Evolutionary conservation across 208 protist species (phyloP), one percentile per base, ranked within the genome.

Genomic region (Crithidia sp.): DNA sequence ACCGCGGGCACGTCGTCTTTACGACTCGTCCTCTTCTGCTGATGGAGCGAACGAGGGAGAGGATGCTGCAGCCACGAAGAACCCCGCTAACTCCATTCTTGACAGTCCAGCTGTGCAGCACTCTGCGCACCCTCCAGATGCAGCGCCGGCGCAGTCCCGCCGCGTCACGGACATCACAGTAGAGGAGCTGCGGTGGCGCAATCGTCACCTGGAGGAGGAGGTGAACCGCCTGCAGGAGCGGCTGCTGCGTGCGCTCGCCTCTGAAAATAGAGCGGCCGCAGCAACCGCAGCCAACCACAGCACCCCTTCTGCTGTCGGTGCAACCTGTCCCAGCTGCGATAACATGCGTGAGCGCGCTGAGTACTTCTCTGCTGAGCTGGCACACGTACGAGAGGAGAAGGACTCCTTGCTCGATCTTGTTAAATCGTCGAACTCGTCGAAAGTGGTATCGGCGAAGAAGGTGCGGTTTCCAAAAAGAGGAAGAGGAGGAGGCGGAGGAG

Each of bases 101-200:
- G 28, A 28, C 28, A 28, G 28, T 28, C 28, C 28, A 28, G 28
- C 28, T 28, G 28, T 1, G 28, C 28, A 28, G 28, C 28, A 28
- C 28, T 28, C 28, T 28, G 1, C 28, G 28, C 28, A 28, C 28
- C 28, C 28, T 28, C 1, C 56, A 12, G 6, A 9, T 2, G 56
- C 19, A 13, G 37, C 28, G 6, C 44, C 39, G 13, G 58, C 41
- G 37, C 16, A 41, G 14, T 0, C 41, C 5, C 14, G 56, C 40
- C 68, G 72, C 2, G 53, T 85, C 14, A 71, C 70, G 14, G 61
- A 71, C 37, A 81, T 80, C 63, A 66, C 75, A 36, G 55, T 94
- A 60, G 83, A 84, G 41, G 82, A 87, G 60, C 75, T 94, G 19
- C 79, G 81, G n/a, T 79, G 76, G 58, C 79, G 79, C 14, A 94